Percentiles rank a stretch among this genome's conserved stretches.
phyloP scores from a whole-genome alignment of 2,329 filamentous ascomycete species.

The Fusarium citri region DNA sequence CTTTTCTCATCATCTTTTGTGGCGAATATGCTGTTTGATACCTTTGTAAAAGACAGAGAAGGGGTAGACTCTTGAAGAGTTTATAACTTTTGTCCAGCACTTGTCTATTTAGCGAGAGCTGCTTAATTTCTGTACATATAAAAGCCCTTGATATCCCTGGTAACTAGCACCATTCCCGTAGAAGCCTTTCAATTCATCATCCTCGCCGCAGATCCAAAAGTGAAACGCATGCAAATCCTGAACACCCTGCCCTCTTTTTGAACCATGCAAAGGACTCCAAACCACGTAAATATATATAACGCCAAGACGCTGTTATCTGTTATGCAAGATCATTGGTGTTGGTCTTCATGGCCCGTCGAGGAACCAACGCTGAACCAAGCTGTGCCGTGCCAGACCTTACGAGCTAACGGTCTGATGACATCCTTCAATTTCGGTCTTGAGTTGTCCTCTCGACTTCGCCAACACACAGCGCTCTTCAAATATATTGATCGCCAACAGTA shows the following conservation, averaged over 20 bases:
- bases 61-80: conserved; percentile 19
- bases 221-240: background rate
- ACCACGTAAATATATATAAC: background rate
- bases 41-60: conserved; percentile 24
- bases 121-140: conserved; percentile 37
- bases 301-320: conserved; percentile 1
- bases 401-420: background rate
- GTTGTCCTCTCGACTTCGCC: background rate
- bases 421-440: background rate
- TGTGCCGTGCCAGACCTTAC: background rate
- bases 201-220: background rate
- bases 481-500: background rate
- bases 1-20: conserved; percentile 9
- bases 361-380: conserved; percentile 7
- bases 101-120: conserved; percentile 31
- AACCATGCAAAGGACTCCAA: background rate
- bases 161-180: conserved; percentile 17
- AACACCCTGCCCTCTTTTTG: conserved; percentile 18
- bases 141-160: conserved; percentile 37
- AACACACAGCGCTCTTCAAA: background rate
- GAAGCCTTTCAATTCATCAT: conserved; percentile 8
- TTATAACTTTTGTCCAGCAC: conserved; percentile 24
- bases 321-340: background rate
- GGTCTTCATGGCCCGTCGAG: background rate
- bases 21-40: conserved; percentile 16